These are phyloP conservation scores for Neofusicoccum sp. DNA, from an alignment of 2,329 filamentous ascomycete species.

Conservation along the genomic window DNA sequence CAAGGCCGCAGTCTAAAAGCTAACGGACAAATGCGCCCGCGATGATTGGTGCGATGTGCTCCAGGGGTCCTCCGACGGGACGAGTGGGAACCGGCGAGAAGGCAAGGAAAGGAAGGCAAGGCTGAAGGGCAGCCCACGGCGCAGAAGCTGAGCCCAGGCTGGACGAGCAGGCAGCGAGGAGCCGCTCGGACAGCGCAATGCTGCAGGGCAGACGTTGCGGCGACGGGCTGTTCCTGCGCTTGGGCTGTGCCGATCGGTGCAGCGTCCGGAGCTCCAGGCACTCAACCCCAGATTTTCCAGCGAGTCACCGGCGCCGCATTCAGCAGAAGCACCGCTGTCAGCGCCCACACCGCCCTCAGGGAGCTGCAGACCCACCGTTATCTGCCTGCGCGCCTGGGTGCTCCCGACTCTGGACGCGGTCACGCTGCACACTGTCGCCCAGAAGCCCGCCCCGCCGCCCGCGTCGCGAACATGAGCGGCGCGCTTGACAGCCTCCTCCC, in stretches of 20 bases:
- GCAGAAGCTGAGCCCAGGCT: background rate
- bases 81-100: background rate
- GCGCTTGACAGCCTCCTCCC: slow-evolving; percentile 6
- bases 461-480: slow-evolving; percentile 13
- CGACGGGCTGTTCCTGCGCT: slow-evolving; percentile 14
- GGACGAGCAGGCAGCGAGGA: background rate
- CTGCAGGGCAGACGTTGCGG: background rate
- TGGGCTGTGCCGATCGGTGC: slow-evolving; percentile 11
- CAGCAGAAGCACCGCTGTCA: background rate
- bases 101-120: background rate
- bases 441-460: background rate
- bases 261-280: background rate
- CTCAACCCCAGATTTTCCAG: slow-evolving; percentile 21
- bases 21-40: background rate
- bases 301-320: slow-evolving; percentile 2
- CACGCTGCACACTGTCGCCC: background rate
- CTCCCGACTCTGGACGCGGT: background rate
- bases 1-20: background rate
- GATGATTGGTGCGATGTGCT: background rate
- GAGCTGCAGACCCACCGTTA: slow-evolving; percentile 3
- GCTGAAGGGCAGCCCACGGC: background rate
- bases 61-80: background rate
- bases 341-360: slow-evolving; percentile 5
- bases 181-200: background rate
- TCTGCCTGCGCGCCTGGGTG: slow-evolving; percentile 2